These are phyloP conservation scores for Solanum appendiculatum DNA, from an alignment of 257 asterid species.

Conservation along the genomic window DNA sequence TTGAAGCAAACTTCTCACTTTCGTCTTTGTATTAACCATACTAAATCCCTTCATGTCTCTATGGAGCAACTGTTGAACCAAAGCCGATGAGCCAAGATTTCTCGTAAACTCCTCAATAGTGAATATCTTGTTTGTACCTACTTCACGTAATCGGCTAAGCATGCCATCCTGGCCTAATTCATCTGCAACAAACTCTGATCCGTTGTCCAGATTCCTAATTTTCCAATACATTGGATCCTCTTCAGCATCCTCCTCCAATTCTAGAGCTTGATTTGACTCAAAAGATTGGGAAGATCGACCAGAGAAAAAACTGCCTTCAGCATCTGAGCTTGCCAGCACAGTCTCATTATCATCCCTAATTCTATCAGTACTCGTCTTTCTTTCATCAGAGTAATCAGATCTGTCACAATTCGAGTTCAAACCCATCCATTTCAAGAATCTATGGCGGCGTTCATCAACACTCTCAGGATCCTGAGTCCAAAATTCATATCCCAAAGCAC, in stretches of 20 bases:
- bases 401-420: slow-evolving; percentile 28
- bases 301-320: slow-evolving; percentile 29
- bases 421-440: slow-evolving; percentile 64
- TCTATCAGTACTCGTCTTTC: slow-evolving; percentile 15
- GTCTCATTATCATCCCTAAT: slow-evolving; percentile 27
- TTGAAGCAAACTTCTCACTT: slow-evolving; percentile 48
- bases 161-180: slow-evolving; percentile 33
- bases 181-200: slow-evolving; percentile 37
- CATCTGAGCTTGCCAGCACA: slow-evolving; percentile 33
- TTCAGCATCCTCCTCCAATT: slow-evolving; percentile 12
- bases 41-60: slow-evolving; percentile 27
- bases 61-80: slow-evolving; percentile 41
- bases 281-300: slow-evolving; percentile 30
- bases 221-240: slow-evolving; percentile 26
- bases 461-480: slow-evolving; percentile 60
- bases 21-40: slow-evolving; percentile 29
- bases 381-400: slow-evolving; percentile 13
- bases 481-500: slow-evolving; percentile 52
- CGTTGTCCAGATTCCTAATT: slow-evolving; percentile 42
- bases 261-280: slow-evolving; percentile 13
- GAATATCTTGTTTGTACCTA: slow-evolving; percentile 44
- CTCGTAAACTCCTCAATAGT: slow-evolving; percentile 59
- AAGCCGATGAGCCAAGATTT: slow-evolving; percentile 45
- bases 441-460: slow-evolving; percentile 56
- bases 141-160: slow-evolving; percentile 31